Conservation (phyloP, 208 protist genomes). For the Wallacemonas collosoma region DNA sequence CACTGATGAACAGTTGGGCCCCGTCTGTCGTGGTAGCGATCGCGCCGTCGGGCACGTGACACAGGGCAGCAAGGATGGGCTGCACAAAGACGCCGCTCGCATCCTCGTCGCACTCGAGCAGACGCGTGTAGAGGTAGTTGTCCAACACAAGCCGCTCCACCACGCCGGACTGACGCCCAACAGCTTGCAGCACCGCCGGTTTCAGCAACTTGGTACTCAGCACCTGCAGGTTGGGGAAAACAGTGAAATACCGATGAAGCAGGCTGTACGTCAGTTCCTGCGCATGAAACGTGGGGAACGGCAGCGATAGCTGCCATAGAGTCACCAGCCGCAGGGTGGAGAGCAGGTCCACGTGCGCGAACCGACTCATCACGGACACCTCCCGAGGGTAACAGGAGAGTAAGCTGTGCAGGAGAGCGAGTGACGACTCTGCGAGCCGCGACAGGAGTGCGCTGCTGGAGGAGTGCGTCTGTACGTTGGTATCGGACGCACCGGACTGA, state of each 20-base stretch:
- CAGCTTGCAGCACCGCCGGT: slow-evolving; percentile 16
- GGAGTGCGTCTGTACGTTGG: slow-evolving; percentile 12
- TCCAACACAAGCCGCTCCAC: slow-evolving; percentile 24
- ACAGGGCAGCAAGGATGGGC: slow-evolving; percentile 17
- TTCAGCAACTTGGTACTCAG: slow-evolving; percentile 8
- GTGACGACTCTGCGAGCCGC: slow-evolving; percentile 16
- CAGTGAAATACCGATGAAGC: slow-evolving; percentile 16
- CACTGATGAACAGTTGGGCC: slow-evolving; percentile 1
- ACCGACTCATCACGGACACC: slow-evolving; percentile 24
- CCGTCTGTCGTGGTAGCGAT: slow-evolving; percentile 7
- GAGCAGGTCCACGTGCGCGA: slow-evolving; percentile 19
- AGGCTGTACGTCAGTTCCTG: slow-evolving; percentile 13
- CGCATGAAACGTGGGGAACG: slow-evolving; percentile 8
- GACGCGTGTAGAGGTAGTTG: slow-evolving; percentile 22
- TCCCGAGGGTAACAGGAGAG: slow-evolving; percentile 29
- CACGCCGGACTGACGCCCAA: slow-evolving; percentile 20
- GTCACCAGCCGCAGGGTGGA: slow-evolving; percentile 4
- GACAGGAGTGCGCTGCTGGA: slow-evolving; percentile 3
- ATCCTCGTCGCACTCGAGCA: slow-evolving; percentile 4
- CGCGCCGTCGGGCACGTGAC: slow-evolving; percentile 5
- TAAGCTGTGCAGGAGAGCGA: slow-evolving; percentile 30
- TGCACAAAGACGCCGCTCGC: slow-evolving; percentile 18
- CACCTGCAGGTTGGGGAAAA: slow-evolving; percentile 10
- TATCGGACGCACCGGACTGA: slow-evolving; percentile 13
- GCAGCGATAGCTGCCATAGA: slow-evolving; percentile 14